Base-by-base conservation (phyloP, 768 basidiomycete species). In the Leucocoprinus sp. region DNA sequence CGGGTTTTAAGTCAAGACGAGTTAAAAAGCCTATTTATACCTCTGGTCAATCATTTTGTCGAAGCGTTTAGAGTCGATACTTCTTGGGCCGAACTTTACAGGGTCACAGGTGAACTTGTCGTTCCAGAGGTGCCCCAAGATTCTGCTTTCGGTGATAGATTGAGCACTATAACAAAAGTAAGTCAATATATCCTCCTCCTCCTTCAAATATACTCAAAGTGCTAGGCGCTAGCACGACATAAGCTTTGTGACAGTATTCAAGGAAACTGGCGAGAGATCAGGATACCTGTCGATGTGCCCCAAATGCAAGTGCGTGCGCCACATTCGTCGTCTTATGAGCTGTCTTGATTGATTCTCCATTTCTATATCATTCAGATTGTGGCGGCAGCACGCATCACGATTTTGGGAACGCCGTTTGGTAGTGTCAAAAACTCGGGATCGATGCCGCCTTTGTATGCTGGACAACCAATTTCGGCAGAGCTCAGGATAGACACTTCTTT, bases 201-300 rank as follows among this genome's bases (percentile, higher is more conserved):
- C 11, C 3, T 7, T 26, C 14, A 14, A n/a, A 18, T 21, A 28
- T 12, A 28, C 18, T 27, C 12, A 1, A 15, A 4, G 18, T 27
- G 42, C 9, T 50, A 75, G 75, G 61, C 62, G 18, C 57, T 82
- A 27, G 65, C 64, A 18, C 60, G 57, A 43, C 70, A 73, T 45
- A 67, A 64, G 52, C 66, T 69, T 50, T 61, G 68, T n/a, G 51
- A 60, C 35, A 50, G 60, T 9, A 55, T 69, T 9, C 56, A 62
- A 52, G 70, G 71, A 12, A 53, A 66, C 14, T 95, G 90, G 89
- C 72, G 80, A 35, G 78, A 83, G 52, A 74, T 93, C 35, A 72
- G 69, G 47, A 88, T 93, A 37, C 89, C 90, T 19, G 84, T 93
- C 4, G 92, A 93, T 55, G 72, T 93, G 23, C 92, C 92, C 0